Percentiles rank a stretch among this genome's conserved stretches.
phyloP scores from a whole-genome alignment of 495 filamentous ascomycete species.

The Tuber umbilicatum region DNA sequence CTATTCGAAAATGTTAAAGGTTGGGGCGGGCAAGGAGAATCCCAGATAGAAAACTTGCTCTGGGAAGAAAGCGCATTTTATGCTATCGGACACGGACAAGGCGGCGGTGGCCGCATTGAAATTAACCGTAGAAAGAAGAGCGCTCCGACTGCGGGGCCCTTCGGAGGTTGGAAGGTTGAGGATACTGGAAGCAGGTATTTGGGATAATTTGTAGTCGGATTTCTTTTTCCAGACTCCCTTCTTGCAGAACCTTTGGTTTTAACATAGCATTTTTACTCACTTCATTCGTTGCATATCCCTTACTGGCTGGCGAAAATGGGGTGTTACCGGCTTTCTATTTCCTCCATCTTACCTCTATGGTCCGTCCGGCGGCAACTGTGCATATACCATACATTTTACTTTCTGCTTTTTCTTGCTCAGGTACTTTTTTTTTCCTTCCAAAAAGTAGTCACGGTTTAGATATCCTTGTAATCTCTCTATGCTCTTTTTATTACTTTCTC shows the following conservation, averaged over 20 bases:
- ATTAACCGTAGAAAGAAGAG: slow-evolving; percentile 37
- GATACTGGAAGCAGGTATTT: slow-evolving; percentile 1
- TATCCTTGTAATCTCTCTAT: background rate
- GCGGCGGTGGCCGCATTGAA: slow-evolving; percentile 23
- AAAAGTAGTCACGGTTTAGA: background rate
- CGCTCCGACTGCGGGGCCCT: slow-evolving; percentile 23
- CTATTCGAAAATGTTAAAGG: background rate
- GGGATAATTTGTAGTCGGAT: slow-evolving; percentile 3
- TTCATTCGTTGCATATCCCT: background rate
- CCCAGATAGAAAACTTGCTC: slow-evolving; percentile 21
- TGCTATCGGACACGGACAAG: slow-evolving; percentile 37
- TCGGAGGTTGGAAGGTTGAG: slow-evolving; percentile 35
- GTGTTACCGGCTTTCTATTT: background rate
- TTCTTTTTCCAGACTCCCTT: background rate
- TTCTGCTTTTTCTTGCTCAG: background rate
- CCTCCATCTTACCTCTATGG: background rate
- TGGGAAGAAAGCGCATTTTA: slow-evolving; percentile 40
- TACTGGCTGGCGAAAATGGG: background rate
- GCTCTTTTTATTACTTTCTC: background rate
- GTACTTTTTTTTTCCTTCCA: background rate
- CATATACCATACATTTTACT: background rate
- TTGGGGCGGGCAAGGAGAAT: slow-evolving; percentile 3
- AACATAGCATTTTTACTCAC: background rate
- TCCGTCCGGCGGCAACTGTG: background rate
- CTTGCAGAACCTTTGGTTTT: background rate